Base-by-base conservation (phyloP, 176 grass and related monocot species). In the Pharus latifolius region DNA sequence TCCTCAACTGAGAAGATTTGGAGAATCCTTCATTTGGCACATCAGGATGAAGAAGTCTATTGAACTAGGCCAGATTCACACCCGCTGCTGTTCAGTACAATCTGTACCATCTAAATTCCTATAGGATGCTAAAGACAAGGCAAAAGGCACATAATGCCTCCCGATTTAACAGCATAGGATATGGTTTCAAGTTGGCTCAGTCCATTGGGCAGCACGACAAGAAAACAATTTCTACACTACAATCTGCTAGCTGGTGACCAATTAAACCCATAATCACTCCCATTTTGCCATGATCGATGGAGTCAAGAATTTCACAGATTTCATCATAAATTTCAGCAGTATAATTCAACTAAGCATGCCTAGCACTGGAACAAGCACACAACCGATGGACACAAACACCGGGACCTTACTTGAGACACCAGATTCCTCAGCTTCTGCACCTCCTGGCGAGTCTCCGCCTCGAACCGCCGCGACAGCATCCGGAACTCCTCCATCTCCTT, bases 401-500 rank as follows among this genome's bases (percentile, higher is more conserved):
- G 75, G 80, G 67, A 46, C 66, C 74, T 69, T 91, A 91, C 91
- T 82, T 82, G 65, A 65, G 82, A 88, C 30, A 91, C 79, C 17
- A 63, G 70, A 80, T 81, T 79, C 74, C 65, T 83, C 14, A 81
- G 57, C 20, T 69, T 81, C 82, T 86, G 76, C 70, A 91, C 79
- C 38, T 91, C 82, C 17, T 75, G 67, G 5, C 72, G 78, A 44
- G 79, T 46, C 34, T 72, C 59, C 30, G 62, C 80, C 74, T 85
- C 74, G 80, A 96, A 91, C 66, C 41, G 63, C 58, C 7, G 67
- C 50, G 67, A 60, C 79, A 63, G 55, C 17, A 47, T 75, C 55
- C 49, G 81, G 75, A 86, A 96, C 69, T 86, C 79, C 71, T 82
- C 88, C 85, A 91, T 88, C 74, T 91, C 88, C 49, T 77, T 82